Evolutionary conservation across 1,284 basidiomycete species (phyloP).

Genomic region (Ganoderma sinense): DNA sequence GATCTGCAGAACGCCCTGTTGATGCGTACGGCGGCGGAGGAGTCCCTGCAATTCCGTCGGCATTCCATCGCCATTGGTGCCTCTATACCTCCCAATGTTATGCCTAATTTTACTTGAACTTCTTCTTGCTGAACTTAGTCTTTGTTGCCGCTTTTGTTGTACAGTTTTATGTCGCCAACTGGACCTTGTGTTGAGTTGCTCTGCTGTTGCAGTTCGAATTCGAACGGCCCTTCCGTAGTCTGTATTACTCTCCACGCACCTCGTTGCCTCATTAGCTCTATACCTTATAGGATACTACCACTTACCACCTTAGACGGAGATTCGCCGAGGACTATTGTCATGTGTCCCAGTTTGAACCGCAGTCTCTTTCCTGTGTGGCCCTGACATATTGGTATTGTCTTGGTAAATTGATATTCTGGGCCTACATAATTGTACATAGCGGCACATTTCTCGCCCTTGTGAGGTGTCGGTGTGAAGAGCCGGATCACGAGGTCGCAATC

Average conservation of each 20-base stretch:
- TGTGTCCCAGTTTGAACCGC: too few species aligned
- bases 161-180: neutral
- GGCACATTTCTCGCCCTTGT: too few species aligned
- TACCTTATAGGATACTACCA: too few species aligned
- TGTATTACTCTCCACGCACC: neutral
- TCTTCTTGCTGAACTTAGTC: neutral
- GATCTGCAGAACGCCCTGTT: slow-evolving; percentile 34
- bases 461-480: too few species aligned
- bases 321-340: too few species aligned
- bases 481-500: too few species aligned
- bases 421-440: too few species aligned
- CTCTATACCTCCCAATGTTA: slow-evolving; percentile 10
- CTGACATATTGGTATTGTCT: neutral
- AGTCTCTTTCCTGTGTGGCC: too few species aligned
- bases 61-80: slow-evolving; percentile 30
- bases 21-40: slow-evolving; percentile 23
- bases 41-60: slow-evolving; percentile 23
- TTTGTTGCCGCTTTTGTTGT: neutral
- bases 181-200: neutral
- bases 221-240: neutral
- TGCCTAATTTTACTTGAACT: neutral
- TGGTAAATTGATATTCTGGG: too few species aligned
- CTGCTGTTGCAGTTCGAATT: too few species aligned
- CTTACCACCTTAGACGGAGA: too few species aligned
- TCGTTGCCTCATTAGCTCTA: neutral